Evolutionary conservation across 164 flowering plant species (phyloP).

Genomic region (Echeveria elegans): DNA sequence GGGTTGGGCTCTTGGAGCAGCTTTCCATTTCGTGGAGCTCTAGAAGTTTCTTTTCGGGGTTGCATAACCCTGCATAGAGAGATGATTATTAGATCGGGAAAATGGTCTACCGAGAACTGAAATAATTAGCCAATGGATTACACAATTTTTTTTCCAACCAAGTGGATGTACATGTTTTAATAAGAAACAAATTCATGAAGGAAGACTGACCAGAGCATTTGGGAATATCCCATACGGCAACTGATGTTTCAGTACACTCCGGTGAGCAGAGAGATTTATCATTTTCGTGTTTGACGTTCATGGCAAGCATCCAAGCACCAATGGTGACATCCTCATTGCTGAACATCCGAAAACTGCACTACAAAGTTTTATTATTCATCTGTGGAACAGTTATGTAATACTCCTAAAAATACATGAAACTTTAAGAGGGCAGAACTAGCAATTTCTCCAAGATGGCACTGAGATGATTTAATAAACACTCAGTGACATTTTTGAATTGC

Average conservation of each 20-base stretch:
- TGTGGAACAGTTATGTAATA: background rate
- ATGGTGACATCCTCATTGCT: conserved; percentile 68
- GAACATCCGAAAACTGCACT: conserved; percentile 55
- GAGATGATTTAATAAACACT: background rate
- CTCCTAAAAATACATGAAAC: background rate
- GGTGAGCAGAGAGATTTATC: conserved; percentile 55
- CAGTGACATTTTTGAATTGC: background rate
- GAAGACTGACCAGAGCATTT: conserved; percentile 51
- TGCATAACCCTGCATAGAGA: conserved; percentile 40
- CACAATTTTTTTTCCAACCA: too few relatives aligned
- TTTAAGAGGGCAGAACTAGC: too few relatives aligned
- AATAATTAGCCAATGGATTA: too few relatives aligned
- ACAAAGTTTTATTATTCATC: background rate
- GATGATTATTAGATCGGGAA: too few relatives aligned
- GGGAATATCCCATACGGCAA: conserved; percentile 71
- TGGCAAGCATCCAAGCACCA: conserved; percentile 74
- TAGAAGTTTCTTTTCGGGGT: conserved; percentile 31
- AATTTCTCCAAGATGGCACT: background rate
- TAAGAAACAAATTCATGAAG: too few relatives aligned
- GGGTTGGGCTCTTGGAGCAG: conserved; percentile 58
- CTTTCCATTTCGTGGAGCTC: conserved; percentile 42
- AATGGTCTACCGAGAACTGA: too few relatives aligned
- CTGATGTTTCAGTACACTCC: conserved; percentile 51
- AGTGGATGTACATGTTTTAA: too few relatives aligned
- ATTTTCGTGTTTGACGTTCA: conserved; percentile 65